These are phyloP conservation scores for Podaxis mareebaensis DNA, from an alignment of 768 basidiomycete species.

Conservation along the genomic window DNA sequence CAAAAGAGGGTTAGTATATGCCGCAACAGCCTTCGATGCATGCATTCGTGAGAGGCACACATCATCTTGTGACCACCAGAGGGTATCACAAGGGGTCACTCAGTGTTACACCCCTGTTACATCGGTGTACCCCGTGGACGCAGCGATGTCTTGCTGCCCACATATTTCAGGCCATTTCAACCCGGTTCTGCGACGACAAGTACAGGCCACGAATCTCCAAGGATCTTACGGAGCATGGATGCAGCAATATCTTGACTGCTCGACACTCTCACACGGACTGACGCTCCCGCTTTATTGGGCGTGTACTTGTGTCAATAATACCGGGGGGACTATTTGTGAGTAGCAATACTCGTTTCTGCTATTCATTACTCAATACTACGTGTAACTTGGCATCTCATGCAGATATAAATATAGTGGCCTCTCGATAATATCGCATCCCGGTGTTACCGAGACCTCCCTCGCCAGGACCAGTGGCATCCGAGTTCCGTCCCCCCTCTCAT, in stretches of 20 bases:
- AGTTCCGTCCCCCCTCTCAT: background rate
- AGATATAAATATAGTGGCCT: slow-evolving; percentile 8
- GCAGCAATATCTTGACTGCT: background rate
- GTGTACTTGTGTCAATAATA: background rate
- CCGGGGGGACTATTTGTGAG: background rate
- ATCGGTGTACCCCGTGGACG: background rate
- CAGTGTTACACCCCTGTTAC: background rate
- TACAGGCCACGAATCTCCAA: background rate
- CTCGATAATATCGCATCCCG: background rate
- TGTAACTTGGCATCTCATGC: background rate
- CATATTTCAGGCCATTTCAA: background rate
- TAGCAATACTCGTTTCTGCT: background rate
- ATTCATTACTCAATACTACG: background rate
- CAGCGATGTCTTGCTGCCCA: background rate
- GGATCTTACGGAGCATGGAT: background rate
- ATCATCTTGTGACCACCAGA: background rate
- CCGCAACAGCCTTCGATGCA: background rate
- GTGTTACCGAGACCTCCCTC: slow-evolving; percentile 5
- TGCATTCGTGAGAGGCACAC: background rate
- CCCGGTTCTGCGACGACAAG: background rate
- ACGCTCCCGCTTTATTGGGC: background rate
- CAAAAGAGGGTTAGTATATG: background rate
- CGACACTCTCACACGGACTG: slow-evolving; percentile 2
- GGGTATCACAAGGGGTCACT: background rate
- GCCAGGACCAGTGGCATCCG: background rate